A percentile compares a stretch with the other conserved stretches of the same genome.
Evolutionary conservation across 2,329 filamentous ascomycete genomes (phyloP).

Genomic region (Ramularia endophylla): DNA sequence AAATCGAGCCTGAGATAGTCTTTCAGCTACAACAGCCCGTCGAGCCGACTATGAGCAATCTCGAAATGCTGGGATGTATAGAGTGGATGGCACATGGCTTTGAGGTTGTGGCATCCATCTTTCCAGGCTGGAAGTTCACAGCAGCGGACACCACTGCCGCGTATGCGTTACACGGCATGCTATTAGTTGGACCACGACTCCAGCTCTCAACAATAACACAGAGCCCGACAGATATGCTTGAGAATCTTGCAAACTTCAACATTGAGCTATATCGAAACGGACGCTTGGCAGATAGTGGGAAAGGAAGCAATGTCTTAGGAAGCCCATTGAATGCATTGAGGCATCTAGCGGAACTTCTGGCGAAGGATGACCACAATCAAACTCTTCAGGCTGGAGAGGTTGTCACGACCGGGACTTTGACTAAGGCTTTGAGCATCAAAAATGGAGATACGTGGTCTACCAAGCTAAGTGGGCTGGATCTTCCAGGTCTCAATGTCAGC

Average conservation of each 20-base stretch:
- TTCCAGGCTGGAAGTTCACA: conserved; percentile 20
- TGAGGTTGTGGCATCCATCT: conserved; percentile 17
- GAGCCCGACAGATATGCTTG: conserved; percentile 6
- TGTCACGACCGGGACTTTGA: conserved; percentile 19
- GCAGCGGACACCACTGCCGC: conserved; percentile 18
- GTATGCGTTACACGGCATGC: conserved; percentile 18
- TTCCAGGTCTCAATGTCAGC: conserved; percentile 15
- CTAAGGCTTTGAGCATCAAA: conserved; percentile 14
- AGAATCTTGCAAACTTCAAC: conserved; percentile 15
- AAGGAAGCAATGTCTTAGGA: conserved; percentile 16
- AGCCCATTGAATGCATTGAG: conserved; percentile 18
- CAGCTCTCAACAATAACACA: conserved; percentile 3
- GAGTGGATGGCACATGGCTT: conserved; percentile 19
- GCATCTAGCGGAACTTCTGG: conserved; percentile 14
- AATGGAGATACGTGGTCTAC: conserved; percentile 18
- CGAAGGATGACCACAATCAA: conserved; percentile 17
- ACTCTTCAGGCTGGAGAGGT: conserved; percentile 15
- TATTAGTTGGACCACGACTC: conserved; percentile 16
- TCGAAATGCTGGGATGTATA: conserved; percentile 15
- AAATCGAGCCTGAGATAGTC: conserved; percentile 19
- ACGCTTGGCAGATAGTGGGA: conserved; percentile 12
- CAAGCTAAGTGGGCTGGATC: conserved; percentile 14
- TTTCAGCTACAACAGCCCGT: conserved; percentile 15
- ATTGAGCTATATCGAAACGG: conserved; percentile 14
- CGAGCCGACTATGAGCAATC: conserved; percentile 12